Conservation (phyloP, 2,329 filamentous ascomycete genomes). For the Teratosphaeria pseudoeucalypti region DNA sequence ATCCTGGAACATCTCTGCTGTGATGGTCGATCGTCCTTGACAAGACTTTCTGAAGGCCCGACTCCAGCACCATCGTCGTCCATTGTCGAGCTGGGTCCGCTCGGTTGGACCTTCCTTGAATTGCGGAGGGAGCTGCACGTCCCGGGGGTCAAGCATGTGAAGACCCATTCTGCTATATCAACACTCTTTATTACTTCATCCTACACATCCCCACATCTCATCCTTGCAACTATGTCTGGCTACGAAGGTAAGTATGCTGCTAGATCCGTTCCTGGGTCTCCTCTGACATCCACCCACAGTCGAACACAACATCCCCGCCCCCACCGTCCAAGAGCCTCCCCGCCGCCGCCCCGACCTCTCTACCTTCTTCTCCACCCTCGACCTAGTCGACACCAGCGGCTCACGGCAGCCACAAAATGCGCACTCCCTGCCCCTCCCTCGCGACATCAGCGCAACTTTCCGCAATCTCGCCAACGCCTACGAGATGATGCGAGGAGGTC, state of each 20-base stretch:
- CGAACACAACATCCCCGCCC: conserved; percentile 38
- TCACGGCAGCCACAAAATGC: conserved; percentile 39
- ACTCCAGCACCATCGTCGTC: too few relatives aligned
- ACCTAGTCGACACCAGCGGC: conserved; percentile 46
- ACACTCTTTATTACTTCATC: not conserved
- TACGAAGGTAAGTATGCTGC: conserved; percentile 31
- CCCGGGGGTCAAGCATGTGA: not conserved
- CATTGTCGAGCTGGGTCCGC: not conserved
- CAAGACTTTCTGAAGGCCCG: too few relatives aligned
- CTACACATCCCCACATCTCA: not conserved
- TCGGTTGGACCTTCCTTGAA: not conserved
- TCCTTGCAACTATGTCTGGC: conserved; percentile 29
- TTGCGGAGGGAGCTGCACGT: not conserved
- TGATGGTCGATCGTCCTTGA: too few relatives aligned
- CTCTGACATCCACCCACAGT: conserved; percentile 16
- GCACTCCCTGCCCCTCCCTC: conserved; percentile 50
- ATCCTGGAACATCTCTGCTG: not conserved
- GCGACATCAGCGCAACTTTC: conserved; percentile 50
- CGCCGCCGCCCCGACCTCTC: conserved; percentile 52
- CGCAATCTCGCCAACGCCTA: conserved; percentile 52
- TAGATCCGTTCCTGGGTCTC: not conserved
- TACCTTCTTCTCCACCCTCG: conserved; percentile 54
- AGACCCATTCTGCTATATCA: not conserved
- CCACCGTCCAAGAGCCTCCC: conserved; percentile 21
- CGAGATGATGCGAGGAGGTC: conserved; percentile 42